Evolutionary conservation across 108 stramenopile genomes (phyloP), one percentile per base, ranked within the genome.

Genomic region (Pseudonitzschia pungens): DNA sequence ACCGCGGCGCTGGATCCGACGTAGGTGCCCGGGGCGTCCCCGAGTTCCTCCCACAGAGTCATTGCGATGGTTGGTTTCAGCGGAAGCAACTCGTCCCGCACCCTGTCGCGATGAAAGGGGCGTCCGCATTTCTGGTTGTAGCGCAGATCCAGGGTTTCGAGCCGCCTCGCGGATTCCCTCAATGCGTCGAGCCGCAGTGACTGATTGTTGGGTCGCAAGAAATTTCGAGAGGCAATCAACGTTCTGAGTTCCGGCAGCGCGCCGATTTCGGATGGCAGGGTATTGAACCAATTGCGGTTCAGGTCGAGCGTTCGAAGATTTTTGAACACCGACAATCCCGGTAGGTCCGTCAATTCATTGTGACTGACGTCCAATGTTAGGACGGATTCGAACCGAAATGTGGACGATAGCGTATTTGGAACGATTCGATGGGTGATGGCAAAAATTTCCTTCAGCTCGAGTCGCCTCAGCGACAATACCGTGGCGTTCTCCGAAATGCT

Each of bases 111-210:
- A 16, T 62, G 60, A 31, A 62, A 78, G 1, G 69, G 32, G 73
- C 55, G 67, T 52, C 79, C 81, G 48, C 81, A 65, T 62, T 87
- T 87, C 24, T 65, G 57, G 63, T 87, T 84, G 70, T 75, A 87
- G 36, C 79, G 69, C 33, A 87, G 71, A 68, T 87, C 86, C 32
- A 87, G 43, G 5, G 77, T 6, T 41, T 44, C 20, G 43, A 87
- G 64, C 22, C 67, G 41, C 14, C n/a, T 22, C 24, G 82, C 64
- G 11, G 83, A 76, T 27, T 79, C 41, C 16, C 68, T 53, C 43
- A 82, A 22, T 18, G 78, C 71, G 15, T 81, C 52, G 66, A 72
- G 65, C 22, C 75, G 68, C 54, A 80, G 55, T 15, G 60, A 62
- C 31, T 33, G 33, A 20, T 62, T 21, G 36, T 62, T 62, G 26